Conservation (phyloP, 208 protist species). For the Tetramitus jugosus region DNA sequence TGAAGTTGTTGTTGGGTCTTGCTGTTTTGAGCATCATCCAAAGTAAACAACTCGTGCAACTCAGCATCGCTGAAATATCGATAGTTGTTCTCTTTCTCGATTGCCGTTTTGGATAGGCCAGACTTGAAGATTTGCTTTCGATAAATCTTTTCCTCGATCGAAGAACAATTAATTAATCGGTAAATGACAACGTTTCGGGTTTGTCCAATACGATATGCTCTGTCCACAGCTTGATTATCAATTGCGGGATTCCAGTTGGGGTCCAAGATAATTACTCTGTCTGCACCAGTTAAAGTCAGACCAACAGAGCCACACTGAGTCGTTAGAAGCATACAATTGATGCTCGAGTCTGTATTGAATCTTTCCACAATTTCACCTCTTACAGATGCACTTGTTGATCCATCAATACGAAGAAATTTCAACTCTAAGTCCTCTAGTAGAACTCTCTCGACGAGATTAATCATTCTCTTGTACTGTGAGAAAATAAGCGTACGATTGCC, state of each 20-base stretch:
- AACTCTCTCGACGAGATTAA: neutral
- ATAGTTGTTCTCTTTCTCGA: neutral
- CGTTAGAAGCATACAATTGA: slow-evolving; percentile 81
- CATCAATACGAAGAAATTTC: slow-evolving; percentile 1
- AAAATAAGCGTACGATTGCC: slow-evolving; percentile 10
- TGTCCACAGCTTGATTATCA: slow-evolving; percentile 88
- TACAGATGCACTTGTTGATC: neutral
- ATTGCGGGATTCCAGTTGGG: slow-evolving; percentile 90
- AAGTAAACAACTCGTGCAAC: neutral
- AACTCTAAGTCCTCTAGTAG: neutral
- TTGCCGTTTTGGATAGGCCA: neutral
- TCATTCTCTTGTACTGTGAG: slow-evolving; percentile 1
- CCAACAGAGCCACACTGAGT: slow-evolving; percentile 94
- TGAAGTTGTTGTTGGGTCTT: neutral
- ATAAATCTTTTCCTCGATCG: slow-evolving; percentile 96
- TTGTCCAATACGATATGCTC: slow-evolving; percentile 94
- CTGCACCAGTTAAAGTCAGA: slow-evolving; percentile 86
- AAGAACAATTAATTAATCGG: slow-evolving; percentile 82
- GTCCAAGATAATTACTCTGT: slow-evolving; percentile 90
- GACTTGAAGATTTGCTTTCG: slow-evolving; percentile 90
- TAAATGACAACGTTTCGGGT: slow-evolving; percentile 84
- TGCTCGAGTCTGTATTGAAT: slow-evolving; percentile 59
- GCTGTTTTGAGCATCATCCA: neutral
- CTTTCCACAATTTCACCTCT: slow-evolving; percentile 50
- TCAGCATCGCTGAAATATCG: neutral